Conservation (phyloP, 225 moss, liverwort and hornwort genomes). For the Physcomitrellopsis africana region DNA sequence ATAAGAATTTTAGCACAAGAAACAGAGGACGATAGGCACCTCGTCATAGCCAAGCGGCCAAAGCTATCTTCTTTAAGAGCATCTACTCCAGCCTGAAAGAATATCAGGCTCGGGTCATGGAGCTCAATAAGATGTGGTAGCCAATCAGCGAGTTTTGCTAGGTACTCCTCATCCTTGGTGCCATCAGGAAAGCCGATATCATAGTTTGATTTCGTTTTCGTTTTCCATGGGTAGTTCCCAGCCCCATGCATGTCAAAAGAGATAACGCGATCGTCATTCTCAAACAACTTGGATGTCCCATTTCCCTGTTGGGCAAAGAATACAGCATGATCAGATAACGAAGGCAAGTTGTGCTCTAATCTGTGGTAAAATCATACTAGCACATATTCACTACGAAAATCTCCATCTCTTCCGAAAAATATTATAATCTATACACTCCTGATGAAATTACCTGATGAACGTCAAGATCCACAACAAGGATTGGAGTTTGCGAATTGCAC, state of each 20-base stretch:
- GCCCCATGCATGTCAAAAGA: slow-evolving; percentile 88
- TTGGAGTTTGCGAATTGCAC: slow-evolving; percentile 67
- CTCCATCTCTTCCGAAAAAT: background rate
- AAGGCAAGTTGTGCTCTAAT: background rate
- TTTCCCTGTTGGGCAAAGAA: slow-evolving; percentile 63
- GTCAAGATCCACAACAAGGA: slow-evolving; percentile 89
- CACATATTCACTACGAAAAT: background rate
- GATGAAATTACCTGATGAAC: slow-evolving; percentile 77
- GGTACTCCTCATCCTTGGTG: slow-evolving; percentile 72
- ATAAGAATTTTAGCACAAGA: background rate
- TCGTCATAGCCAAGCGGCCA: slow-evolving; percentile 78
- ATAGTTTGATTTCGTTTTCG: slow-evolving; percentile 76
- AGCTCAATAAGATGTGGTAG: slow-evolving; percentile 68
- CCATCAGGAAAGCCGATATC: slow-evolving; percentile 77
- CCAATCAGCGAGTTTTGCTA: slow-evolving; percentile 64
- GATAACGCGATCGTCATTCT: slow-evolving; percentile 81
- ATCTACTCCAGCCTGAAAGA: slow-evolving; percentile 94
- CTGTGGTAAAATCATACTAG: background rate
- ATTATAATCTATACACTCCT: background rate
- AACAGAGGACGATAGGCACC: slow-evolving; percentile 39
- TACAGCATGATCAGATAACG: too few species aligned
- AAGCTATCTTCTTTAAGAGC: slow-evolving; percentile 78
- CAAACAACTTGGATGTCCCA: slow-evolving; percentile 84
- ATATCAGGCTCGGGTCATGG: slow-evolving; percentile 72
- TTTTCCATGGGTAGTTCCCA: slow-evolving; percentile 84